Evolutionary conservation across 331 rosid genomes (phyloP).

Genomic region (Phaseolus coccineus): DNA sequence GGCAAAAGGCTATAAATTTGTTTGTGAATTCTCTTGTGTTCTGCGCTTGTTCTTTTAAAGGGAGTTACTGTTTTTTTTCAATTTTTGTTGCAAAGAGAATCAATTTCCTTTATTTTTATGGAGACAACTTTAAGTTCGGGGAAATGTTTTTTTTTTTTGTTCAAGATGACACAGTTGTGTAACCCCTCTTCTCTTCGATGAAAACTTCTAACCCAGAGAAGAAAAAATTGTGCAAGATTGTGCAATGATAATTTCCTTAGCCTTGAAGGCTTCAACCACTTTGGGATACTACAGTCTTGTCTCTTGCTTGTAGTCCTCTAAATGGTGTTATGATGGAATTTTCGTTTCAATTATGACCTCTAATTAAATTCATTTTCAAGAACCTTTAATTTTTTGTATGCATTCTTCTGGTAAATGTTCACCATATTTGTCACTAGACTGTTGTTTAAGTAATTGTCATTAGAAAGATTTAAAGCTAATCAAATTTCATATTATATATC

Average conservation of each 20-base stretch:
- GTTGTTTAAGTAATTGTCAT: background rate
- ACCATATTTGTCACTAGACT: background rate
- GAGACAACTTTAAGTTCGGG: background rate
- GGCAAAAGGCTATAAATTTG: no score
- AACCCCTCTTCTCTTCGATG: background rate
- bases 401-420: background rate
- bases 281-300: background rate
- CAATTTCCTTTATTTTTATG: background rate
- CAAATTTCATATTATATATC: background rate
- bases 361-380: background rate
- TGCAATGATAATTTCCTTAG: background rate
- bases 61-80: background rate
- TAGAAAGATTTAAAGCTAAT: background rate
- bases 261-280: background rate
- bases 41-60: background rate
- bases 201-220: background rate
- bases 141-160: background rate
- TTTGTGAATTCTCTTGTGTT: no score
- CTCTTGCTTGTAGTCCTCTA: background rate
- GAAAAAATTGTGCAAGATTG: background rate
- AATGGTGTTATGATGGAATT: background rate
- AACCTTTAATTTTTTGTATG: background rate
- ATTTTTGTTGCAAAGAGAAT: background rate
- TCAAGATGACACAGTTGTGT: background rate
- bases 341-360: background rate